phyloP scores from a whole-genome alignment of 225 moss, liverwort and hornwort species.

The Marchantia paleacea region DNA sequence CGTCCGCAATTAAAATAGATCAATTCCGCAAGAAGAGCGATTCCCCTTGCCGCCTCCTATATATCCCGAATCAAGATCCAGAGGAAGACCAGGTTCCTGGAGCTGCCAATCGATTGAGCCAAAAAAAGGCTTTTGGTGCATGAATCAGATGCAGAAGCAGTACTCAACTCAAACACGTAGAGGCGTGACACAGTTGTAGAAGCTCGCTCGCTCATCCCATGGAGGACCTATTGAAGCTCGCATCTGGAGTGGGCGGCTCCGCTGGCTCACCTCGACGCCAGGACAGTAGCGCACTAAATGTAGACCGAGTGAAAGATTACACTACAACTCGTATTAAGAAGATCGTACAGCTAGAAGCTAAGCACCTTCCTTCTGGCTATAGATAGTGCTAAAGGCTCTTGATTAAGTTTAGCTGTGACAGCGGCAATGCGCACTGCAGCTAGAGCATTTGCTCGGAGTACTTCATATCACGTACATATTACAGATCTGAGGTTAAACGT shows the following conservation, averaged over 20 bases:
- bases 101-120: background rate
- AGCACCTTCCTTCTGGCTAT: background rate
- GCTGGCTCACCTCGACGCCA: constrained; percentile 5
- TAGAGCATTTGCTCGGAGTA: background rate
- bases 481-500: constrained; percentile 12
- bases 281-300: background rate
- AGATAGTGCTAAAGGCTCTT: background rate
- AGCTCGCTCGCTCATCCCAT: background rate
- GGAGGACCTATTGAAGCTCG: background rate
- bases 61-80: no score
- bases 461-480: constrained; percentile 3
- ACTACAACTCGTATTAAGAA: background rate
- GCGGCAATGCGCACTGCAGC: background rate
- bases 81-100: no score
- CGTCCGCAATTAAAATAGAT: no score
- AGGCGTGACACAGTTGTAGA: background rate
- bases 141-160: background rate
- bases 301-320: background rate
- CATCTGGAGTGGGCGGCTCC: constrained; percentile 1
- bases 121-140: background rate
- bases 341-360: background rate
- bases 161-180: background rate
- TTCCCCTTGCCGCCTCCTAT: background rate
- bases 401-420: background rate
- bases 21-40: no score